phyloP scores from a whole-genome alignment of 345 rosid genomes.

The Syzygium aromaticum region DNA sequence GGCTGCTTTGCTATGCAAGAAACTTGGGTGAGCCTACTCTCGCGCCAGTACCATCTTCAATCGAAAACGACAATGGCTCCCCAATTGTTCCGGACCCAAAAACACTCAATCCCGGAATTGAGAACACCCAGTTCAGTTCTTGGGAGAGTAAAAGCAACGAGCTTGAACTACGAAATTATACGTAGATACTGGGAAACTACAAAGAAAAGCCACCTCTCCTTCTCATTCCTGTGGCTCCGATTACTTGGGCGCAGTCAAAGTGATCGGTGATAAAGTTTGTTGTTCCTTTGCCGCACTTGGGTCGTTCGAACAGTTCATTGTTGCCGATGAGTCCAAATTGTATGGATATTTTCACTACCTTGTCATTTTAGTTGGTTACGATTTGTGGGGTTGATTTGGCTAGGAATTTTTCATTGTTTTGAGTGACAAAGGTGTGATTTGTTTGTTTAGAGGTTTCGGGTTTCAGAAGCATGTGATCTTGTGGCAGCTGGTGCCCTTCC shows the following conservation, averaged over 20 bases:
- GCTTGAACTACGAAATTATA: conserved; percentile 95
- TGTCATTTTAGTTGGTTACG: neutral
- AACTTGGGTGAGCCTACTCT: conserved; percentile 54
- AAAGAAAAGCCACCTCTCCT: conserved; percentile 80
- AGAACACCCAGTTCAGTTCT: conserved; percentile 51
- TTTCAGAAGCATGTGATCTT: conserved; percentile 75
- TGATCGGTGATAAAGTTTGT: conserved; percentile 62
- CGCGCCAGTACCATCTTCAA: conserved; percentile 9
- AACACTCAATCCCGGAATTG: conserved; percentile 49
- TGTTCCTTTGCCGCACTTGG: conserved; percentile 61
- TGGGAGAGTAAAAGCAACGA: conserved; percentile 73
- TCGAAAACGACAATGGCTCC: conserved; percentile 19
- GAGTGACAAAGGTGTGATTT: neutral
- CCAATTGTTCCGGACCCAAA: conserved; percentile 35
- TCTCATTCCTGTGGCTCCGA: conserved; percentile 81
- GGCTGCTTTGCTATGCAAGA: conserved; percentile 30
- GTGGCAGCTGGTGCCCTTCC: conserved; percentile 83
- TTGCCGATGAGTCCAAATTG: conserved; percentile 65
- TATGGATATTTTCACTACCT: conserved; percentile 1
- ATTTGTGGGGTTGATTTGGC: neutral
- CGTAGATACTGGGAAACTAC: conserved; percentile 77
- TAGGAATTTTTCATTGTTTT: neutral
- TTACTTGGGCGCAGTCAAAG: conserved; percentile 66
- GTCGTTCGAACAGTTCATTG: conserved; percentile 74
- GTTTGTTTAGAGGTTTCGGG: neutral